Conservation (phyloP, 2,329 filamentous ascomycete genomes). For the Bipolaris oryzae region DNA sequence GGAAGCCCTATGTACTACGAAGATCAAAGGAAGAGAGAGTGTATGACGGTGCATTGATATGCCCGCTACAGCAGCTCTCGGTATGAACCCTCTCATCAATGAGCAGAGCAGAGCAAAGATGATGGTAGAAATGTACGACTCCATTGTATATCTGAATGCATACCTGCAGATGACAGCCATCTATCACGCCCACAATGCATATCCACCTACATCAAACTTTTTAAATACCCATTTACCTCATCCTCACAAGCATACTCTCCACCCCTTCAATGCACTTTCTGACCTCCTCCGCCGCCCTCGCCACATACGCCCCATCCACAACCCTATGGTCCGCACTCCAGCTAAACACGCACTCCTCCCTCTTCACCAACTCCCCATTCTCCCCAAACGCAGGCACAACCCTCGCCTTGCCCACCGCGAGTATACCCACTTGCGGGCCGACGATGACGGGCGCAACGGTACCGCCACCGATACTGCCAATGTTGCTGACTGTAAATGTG, state of each 20-base stretch:
- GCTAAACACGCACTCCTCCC: slow-evolving; percentile 86
- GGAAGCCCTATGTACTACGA: background rate
- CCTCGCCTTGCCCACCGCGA: slow-evolving; percentile 83
- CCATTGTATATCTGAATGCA: background rate
- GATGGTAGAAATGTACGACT: background rate
- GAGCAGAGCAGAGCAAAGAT: background rate
- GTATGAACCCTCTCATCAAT: too few species aligned
- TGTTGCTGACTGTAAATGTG: slow-evolving; percentile 95
- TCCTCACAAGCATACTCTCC: slow-evolving; percentile 81
- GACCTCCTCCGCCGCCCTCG: slow-evolving; percentile 83
- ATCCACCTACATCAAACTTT: background rate
- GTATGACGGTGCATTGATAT: background rate
- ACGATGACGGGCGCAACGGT: slow-evolving; percentile 92
- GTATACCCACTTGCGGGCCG: slow-evolving; percentile 86
- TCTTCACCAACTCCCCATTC: slow-evolving; percentile 66
- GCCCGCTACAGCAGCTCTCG: background rate
- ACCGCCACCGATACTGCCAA: slow-evolving; percentile 91
- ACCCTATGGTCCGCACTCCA: slow-evolving; percentile 97
- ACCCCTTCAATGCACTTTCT: slow-evolving; percentile 80
- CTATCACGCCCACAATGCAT: background rate
- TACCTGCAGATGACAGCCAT: background rate
- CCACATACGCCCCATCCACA: slow-evolving; percentile 93
- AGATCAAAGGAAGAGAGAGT: background rate
- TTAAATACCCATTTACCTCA: slow-evolving; percentile 19
- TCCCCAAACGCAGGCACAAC: slow-evolving; percentile 77